Evolutionary conservation across 2,329 filamentous ascomycete genomes (phyloP).

Genomic region (Macroventuria anomochaeta): DNA sequence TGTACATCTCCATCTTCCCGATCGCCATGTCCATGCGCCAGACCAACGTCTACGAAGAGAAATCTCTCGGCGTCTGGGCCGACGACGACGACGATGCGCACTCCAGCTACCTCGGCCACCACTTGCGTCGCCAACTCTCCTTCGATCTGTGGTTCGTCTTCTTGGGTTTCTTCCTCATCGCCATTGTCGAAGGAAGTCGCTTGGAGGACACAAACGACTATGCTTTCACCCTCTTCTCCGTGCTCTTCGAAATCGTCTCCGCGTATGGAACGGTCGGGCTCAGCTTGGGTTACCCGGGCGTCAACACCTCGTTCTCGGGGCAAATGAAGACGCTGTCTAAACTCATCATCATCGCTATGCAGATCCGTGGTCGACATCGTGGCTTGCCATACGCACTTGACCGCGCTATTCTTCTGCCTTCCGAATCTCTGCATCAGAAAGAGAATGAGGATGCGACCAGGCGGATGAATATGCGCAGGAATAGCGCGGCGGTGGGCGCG

Average conservation of each 20-base stretch:
- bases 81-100: constrained; percentile 61
- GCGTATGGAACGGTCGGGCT: constrained; percentile 83
- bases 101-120: constrained; percentile 85
- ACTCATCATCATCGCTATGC: constrained; percentile 71
- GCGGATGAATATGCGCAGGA: constrained; percentile 38
- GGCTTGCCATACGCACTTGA: constrained; percentile 72
- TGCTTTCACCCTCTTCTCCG: constrained; percentile 57
- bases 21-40: constrained; percentile 93
- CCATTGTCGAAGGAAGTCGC: constrained; percentile 80
- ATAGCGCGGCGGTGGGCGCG: constrained; percentile 30
- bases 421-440: constrained; percentile 67
- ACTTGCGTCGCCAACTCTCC: constrained; percentile 90
- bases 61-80: constrained; percentile 76
- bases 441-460: constrained; percentile 62
- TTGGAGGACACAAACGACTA: constrained; percentile 67
- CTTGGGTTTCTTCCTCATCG: constrained; percentile 88
- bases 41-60: constrained; percentile 97
- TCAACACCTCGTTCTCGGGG: constrained; percentile 80
- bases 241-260: constrained; percentile 53
- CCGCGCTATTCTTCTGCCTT: constrained; percentile 72
- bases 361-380: constrained; percentile 69
- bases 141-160: constrained; percentile 99
- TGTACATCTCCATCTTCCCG: constrained; percentile 98
- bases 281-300: constrained; percentile 77
- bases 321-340: constrained; percentile 78